Evolutionary conservation across 805 yeast species (phyloP).

Genomic region (Saccharomycopsis amapae): DNA sequence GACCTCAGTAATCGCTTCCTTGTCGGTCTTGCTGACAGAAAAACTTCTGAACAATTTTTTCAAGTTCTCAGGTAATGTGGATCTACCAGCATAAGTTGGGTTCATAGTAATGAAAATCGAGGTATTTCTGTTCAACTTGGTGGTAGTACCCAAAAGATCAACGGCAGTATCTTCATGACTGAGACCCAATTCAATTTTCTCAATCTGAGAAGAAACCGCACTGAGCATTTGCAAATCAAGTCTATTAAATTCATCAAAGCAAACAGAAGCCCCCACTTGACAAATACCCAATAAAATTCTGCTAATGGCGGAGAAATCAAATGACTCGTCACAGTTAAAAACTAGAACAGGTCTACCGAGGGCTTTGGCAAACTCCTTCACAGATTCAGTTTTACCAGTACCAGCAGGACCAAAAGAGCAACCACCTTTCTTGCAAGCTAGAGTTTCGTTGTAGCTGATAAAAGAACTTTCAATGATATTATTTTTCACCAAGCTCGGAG

Average conservation of each 20-base stretch:
- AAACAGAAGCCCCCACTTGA: constrained; percentile 87
- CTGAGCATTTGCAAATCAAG: constrained; percentile 64
- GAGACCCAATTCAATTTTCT: constrained; percentile 55
- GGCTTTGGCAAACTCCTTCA: constrained; percentile 74
- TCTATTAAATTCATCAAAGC: constrained; percentile 93
- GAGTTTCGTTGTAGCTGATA: constrained; percentile 64
- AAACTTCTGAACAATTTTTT: constrained; percentile 71
- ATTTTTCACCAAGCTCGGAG: constrained; percentile 68
- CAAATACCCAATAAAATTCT: constrained; percentile 73
- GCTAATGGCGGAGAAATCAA: constrained; percentile 73
- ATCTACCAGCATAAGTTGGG: constrained; percentile 81
- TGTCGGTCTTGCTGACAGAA: constrained; percentile 69
- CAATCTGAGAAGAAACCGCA: constrained; percentile 79
- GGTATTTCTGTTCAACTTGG: constrained; percentile 39
- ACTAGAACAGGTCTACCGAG: constrained; percentile 79
- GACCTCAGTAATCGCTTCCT: constrained; percentile 58
- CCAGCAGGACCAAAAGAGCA: constrained; percentile 96
- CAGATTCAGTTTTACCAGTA: constrained; percentile 90
- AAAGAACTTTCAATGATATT: constrained; percentile 61
- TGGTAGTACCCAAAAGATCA: constrained; percentile 36
- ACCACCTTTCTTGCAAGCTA: constrained; percentile 73
- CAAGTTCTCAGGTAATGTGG: constrained; percentile 77
- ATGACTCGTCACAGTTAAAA: constrained; percentile 86
- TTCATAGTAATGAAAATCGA: constrained; percentile 89
- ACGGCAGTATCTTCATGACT: constrained; percentile 24